Evolutionary conservation across 2,329 filamentous ascomycete species (phyloP), one percentile per base, ranked within the genome.

Genomic region (Colletotrichum sidae): DNA sequence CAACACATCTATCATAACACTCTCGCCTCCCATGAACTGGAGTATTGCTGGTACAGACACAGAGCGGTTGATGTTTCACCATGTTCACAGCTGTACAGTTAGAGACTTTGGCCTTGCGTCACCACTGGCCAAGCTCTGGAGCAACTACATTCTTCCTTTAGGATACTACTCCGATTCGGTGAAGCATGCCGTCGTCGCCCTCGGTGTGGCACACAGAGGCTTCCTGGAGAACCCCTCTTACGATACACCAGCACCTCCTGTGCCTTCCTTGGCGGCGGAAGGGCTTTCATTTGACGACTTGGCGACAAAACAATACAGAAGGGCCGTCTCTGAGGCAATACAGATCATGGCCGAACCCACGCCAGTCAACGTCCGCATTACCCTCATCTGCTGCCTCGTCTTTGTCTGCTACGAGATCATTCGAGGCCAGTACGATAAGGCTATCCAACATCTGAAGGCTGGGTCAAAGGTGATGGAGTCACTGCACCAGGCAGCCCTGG

Each of bases 331-430:
- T 9, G 61, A 60, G 25, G 45, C 61, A 6, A 65, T 65, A 8
- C 51, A 55, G 2, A 54, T 65, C 56, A 65, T 65, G 61, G 51
- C 61, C 12, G 61, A 65, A 4, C 61, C 61, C 2, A 55, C 61
- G 10, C 57, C 61, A 1, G 61, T 61, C 17, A 65, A 65, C 35
- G 51, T 65, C 13, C 50, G 61, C 7, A 55, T 65, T 45, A 65
- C 61, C 1, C 51, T 65, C 33, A 44, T 49, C 11, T 54, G 61
- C n/a, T 65, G 61, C 8, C 37, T 65, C 13, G 57, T 65, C 5
- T 65, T 65, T 12, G 57, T 65, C 6, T 65, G 56, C n/a, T 55
- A 50, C n/a, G 61, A 65, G 34, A 65, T 61, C 13, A 44, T 65
- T 1, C 38, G 50, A n/a, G 61, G 61, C 13, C 56, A 61, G 37